Base-by-base conservation (phyloP, 1,284 basidiomycete genomes). In the Tremellales sp. region DNA sequence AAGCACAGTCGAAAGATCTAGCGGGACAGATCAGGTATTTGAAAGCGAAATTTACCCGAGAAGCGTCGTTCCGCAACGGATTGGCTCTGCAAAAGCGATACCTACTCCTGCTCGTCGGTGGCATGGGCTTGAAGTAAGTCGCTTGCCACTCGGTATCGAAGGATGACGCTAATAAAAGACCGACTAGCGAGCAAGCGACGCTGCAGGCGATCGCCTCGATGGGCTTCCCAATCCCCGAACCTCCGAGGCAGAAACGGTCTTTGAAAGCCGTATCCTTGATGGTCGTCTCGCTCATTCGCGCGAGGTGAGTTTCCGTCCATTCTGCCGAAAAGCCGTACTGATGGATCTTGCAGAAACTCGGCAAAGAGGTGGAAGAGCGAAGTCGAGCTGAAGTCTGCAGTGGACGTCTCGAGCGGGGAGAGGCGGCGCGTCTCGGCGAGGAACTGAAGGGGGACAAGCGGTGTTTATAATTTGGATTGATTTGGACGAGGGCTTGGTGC, bases 31-130 rank as follows among this genome's bases (percentile, higher is more conserved):
- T 97, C 54, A 80, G 80, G 40, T 97, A 97, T 71, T 79, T 97
- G 54, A 94, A 97, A 69, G 85, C 86, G 39, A 90, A 90, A 65
- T 93, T 86, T 71, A 85, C 81, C 1, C 79, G 94, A 27, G 94
- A 98, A 73, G 81, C 83, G 19, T 78, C 79, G 1, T 81, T 94
- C 73, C 80, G 93, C n/a, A 78, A 77, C 46, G 84, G 85, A 57
- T 75, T 97, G 37, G 76, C 79, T 4, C 84, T 90, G 63, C 94
- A 97, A 74, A 98, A 98, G 68, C 75, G 79, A 43, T 94, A 93
- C 63, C 58, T 77, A 3, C 47, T 74, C 5, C 47, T 71, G 4
- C 51, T 73, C 13, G 63, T 74, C 26, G 73, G 71, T 27, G 73
- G 70, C 46, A 83, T 84, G 60, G 84, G 89, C 71, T 79, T 81